These are phyloP conservation scores for Balamuthia mandrillaris DNA, from an alignment of 208 protist species.

Conservation along the genomic window DNA sequence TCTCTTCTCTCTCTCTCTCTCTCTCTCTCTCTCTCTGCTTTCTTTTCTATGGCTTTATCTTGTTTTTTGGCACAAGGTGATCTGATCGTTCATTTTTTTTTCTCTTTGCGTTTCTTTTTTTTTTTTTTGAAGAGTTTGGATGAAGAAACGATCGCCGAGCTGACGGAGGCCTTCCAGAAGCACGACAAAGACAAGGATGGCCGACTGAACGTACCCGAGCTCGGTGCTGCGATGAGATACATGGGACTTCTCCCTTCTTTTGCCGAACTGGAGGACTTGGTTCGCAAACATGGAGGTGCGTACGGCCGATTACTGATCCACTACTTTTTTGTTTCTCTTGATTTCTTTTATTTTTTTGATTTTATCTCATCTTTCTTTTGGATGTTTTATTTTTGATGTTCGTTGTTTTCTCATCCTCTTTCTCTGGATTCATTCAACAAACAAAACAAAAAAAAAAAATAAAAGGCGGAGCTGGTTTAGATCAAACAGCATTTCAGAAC, in stretches of 20 bases:
- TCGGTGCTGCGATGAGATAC: neutral
- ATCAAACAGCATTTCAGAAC: neutral
- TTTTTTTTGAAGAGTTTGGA: neutral
- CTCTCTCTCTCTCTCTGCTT: too few species aligned
- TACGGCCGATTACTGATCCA: too few species aligned
- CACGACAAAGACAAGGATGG: constrained; percentile 24
- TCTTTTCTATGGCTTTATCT: too few species aligned
- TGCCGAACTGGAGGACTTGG: constrained; percentile 86
- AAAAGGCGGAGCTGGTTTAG: neutral
- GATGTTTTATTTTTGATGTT: too few species aligned
- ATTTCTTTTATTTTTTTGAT: constrained; percentile 79
- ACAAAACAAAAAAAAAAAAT: too few species aligned
- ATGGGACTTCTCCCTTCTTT: constrained; percentile 12
- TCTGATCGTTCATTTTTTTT: too few species aligned
- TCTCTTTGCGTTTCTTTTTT: too few species aligned
- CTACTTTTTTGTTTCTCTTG: too few species aligned
- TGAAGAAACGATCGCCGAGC: constrained; percentile 14
- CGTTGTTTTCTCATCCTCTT: too few species aligned
- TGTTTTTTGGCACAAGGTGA: too few species aligned
- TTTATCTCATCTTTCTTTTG: constrained; percentile 96
- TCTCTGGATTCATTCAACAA: too few species aligned
- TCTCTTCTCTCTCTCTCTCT: too few species aligned
- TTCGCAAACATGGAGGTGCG: constrained; percentile 75
- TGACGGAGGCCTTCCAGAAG: neutral
- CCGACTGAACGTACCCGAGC: neutral